Conservation (phyloP, 306 rosid species). For the Prinsepia uniflora region DNA sequence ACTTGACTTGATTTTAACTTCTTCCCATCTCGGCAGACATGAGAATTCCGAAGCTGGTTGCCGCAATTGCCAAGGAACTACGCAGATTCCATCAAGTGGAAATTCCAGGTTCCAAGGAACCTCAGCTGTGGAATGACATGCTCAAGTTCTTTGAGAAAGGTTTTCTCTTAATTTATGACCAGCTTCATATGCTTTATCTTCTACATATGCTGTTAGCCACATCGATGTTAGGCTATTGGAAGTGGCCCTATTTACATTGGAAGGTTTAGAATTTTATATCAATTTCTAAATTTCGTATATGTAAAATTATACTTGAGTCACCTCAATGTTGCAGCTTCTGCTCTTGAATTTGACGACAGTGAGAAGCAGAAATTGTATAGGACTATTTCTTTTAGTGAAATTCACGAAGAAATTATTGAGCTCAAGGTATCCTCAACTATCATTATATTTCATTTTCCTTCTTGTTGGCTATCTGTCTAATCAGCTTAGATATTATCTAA, state of each 20-base stretch:
- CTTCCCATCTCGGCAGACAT: constrained; percentile 55
- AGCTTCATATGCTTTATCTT: constrained; percentile 13
- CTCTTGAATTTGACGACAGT: constrained; percentile 66
- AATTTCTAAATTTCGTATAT: background rate
- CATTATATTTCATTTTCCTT: constrained; percentile 4
- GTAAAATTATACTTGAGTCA: constrained; percentile 16
- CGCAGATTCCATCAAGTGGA: constrained; percentile 67
- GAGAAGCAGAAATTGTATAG: constrained; percentile 50
- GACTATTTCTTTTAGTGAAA: constrained; percentile 59
- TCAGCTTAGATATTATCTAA: background rate
- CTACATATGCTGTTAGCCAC: background rate
- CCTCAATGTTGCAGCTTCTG: constrained; percentile 52
- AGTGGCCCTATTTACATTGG: background rate
- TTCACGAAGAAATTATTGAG: constrained; percentile 50
- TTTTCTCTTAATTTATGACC: constrained; percentile 26
- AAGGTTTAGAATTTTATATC: background rate
- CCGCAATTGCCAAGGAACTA: constrained; percentile 72
- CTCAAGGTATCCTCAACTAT: constrained; percentile 54
- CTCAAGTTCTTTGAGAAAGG: constrained; percentile 77
- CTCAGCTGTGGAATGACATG: constrained; percentile 84
- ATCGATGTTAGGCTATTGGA: background rate
- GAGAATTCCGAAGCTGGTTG: constrained; percentile 68
- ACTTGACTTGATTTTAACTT: constrained; percentile 27
- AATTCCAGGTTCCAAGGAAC: constrained; percentile 84
- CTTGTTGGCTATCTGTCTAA: background rate